Conservation (phyloP, 192 early-diverging fungal genomes). For the Podila verticillata region DNA sequence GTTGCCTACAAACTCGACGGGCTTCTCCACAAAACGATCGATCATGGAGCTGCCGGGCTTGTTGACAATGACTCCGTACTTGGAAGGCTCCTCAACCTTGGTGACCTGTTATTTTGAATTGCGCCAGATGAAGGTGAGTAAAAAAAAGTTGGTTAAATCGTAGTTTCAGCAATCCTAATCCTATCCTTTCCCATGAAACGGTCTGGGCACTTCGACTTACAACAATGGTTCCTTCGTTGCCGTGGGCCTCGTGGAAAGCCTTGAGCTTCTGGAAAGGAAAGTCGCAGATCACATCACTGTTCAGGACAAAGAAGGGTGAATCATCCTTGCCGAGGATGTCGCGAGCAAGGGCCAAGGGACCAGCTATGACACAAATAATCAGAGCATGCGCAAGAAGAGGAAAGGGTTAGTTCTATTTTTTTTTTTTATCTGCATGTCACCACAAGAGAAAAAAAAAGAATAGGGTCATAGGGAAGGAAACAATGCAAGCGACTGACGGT, state of each 20-base stretch:
- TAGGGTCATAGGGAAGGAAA: background rate
- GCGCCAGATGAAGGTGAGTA: background rate
- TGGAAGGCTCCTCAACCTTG: constrained; percentile 97
- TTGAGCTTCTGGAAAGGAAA: constrained; percentile 93
- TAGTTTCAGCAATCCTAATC: no score
- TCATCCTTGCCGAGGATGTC: constrained; percentile 93
- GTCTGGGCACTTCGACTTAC: constrained; percentile 39
- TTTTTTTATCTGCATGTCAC: no score
- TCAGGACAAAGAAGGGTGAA: constrained; percentile 97
- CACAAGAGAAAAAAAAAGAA: background rate
- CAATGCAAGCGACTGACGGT: background rate
- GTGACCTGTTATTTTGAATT: constrained; percentile 69
- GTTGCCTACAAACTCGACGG: constrained; percentile 92
- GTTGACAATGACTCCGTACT: constrained; percentile 98
- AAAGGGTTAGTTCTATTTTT: no score
- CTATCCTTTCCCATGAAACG: no score
- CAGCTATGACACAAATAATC: constrained; percentile 54
- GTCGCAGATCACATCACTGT: constrained; percentile 99
- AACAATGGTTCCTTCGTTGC: constrained; percentile 95
- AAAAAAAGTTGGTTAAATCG: background rate
- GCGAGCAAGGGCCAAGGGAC: constrained; percentile 94
- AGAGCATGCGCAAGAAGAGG: no score
- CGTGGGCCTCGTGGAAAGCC: constrained; percentile 92
- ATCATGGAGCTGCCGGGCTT: constrained; percentile 78
- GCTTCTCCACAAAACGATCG: constrained; percentile 98